Evolutionary conservation across 768 basidiomycete species (phyloP).

Genomic region (Antrodiella citrinella): DNA sequence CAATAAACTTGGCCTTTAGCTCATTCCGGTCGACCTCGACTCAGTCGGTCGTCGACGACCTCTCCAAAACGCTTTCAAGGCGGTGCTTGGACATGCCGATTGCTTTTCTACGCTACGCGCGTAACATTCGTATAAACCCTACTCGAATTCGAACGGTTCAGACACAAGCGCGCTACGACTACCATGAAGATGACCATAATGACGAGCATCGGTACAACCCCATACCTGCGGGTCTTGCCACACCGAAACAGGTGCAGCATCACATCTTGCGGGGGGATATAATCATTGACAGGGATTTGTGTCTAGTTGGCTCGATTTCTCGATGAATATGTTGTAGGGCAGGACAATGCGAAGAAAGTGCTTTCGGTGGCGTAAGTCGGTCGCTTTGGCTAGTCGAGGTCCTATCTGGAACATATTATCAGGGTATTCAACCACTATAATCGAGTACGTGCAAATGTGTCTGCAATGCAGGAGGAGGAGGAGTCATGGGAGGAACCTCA

Average conservation of each 20-base stretch:
- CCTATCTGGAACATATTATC: constrained; percentile 1
- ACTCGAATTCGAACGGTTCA: constrained; percentile 23
- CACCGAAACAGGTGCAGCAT: constrained; percentile 41
- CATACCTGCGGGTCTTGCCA: constrained; percentile 43
- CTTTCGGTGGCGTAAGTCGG: constrained; percentile 91
- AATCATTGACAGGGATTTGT: not conserved
- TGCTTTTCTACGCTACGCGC: not conserved
- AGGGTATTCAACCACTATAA: constrained; percentile 96
- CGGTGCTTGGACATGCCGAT: not conserved
- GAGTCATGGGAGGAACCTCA: constrained; percentile 20
- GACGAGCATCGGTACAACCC: constrained; percentile 25
- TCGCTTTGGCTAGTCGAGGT: not conserved
- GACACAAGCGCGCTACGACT: constrained; percentile 51
- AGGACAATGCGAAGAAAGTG: constrained; percentile 88
- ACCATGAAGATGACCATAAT: constrained; percentile 21
- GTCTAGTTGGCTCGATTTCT: constrained; percentile 74
- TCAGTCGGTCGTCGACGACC: too few relatives aligned
- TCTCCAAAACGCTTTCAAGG: too few relatives aligned
- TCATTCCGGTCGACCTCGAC: too few relatives aligned
- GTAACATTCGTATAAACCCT: not conserved
- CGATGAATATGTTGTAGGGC: constrained; percentile 85
- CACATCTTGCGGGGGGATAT: not conserved
- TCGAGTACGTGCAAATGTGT: constrained; percentile 68
- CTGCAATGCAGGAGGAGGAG: constrained; percentile 28
- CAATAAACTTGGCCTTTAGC: too few relatives aligned